Base-by-base conservation (phyloP, 2,329 filamentous ascomycete species). In the Allantophomopsis cytisporea region DNA sequence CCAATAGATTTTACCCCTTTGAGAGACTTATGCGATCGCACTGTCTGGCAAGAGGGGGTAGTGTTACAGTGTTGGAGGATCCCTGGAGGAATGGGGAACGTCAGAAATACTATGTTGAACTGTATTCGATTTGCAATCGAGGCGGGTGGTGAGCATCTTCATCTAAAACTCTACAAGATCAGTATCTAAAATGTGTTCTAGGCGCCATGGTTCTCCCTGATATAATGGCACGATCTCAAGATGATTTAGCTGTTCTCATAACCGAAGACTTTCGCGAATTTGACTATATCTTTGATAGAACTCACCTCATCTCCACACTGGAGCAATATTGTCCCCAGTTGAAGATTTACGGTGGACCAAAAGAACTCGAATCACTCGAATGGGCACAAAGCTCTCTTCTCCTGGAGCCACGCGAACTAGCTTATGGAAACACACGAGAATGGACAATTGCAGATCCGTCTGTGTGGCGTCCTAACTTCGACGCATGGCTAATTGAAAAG, bases 81-180 rank as follows among this genome's bases (percentile, higher is more conserved):
- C 5, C 52, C 60, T 2, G 66, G 64, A 3, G 64, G 62, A 4
- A 47, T 69, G n/a, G 62, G 56, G 5, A 56, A 60, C 38, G 59
- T 66, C 14, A 60, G 64, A 42, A 65, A 65, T 45, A 60, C 59
- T n/a, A 52, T 64, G 30, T 49, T 68, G 38, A 60, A 60, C 41
- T 68, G 65, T 48, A 49, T 69, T 16, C 58, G 64, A 34, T 59
- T 63, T 38, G 63, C 62, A 12, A 66, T 68, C 23, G 62, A 67
- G 52, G 61, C 64, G 33, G 66, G 66, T 39, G 65, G 65, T 57
- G 44, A 47, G 48, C 59, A 54, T 28, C 3, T 28, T 28, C 3
- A 10, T 28, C 10, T 3, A 8, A 8, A 28, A 10, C 23, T 28
- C 8, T 12, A 28, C 3, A 12, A 28, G 3, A 6, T 3, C 10